Base-by-base conservation (phyloP, 495 filamentous ascomycete species). In the Paragyromitra xinjiangensis region DNA sequence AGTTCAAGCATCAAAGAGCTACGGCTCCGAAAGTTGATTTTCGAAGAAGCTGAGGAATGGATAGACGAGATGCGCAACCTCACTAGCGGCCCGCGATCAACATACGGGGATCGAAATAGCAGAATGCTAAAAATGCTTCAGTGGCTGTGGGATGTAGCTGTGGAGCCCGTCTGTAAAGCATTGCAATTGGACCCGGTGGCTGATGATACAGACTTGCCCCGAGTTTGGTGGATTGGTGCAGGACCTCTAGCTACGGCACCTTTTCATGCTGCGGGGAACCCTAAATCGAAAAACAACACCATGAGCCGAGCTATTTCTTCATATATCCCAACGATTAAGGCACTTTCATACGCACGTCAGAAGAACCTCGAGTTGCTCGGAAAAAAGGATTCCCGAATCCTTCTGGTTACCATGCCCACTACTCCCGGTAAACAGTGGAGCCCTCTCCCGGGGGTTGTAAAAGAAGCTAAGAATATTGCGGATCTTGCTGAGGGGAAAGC, bases 171-270 rank as follows among this genome's bases (percentile, higher is more conserved):
- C 59, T 42, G 75, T 11, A 14, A 64, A 26, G 7, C 1, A 50
- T 42, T 69, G 51, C 12, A 40, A 22, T 22, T 67, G 0, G 29
- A 37, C 55, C 26, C 56, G 0, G 34, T 59, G 1, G 12, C 8
- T 3, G 53, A 76, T 24, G 66, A 26, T 3, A 50, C 14, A 5
- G 44, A 64, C 9, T 29, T 51, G 12, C 37, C 64, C 9, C 66
- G 40, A 14, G 61, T 76, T 42, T 78, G 77, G 80, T 82, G 80
- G 81, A 78, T 82, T 64, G 73, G 79, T 9, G 34, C 64, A 5
- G 76, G 79, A 3, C 53, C 61, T 6, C 42, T 72, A 37, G 69
- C 59, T 40, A 22, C 4, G 24, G 64, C 70, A 2, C 78, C 80
- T 24, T 78, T 81, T 34, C 78, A 82, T 45, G 78, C 80, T 2